phyloP scores from a whole-genome alignment of 2,329 filamentous ascomycete genomes.

The Neonectria ditissima region DNA sequence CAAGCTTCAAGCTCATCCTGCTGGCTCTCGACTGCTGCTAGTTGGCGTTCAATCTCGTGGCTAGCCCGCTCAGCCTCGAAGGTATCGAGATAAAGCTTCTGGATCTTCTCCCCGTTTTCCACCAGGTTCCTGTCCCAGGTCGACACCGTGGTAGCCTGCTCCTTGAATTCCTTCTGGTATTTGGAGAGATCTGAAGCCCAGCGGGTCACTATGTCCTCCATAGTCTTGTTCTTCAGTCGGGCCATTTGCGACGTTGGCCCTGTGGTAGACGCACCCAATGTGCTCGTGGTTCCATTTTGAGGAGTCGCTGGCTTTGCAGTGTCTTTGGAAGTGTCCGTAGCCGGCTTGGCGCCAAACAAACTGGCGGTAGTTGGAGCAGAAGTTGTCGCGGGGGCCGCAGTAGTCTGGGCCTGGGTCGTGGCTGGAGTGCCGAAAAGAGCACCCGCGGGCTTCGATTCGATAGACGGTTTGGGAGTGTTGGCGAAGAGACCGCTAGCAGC shows the following conservation, averaged over 20 bases:
- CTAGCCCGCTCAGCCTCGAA: slow-evolving; percentile 95
- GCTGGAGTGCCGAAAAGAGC: slow-evolving; percentile 44
- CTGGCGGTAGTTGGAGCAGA: slow-evolving; percentile 48
- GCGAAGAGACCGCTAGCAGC: slow-evolving; percentile 43
- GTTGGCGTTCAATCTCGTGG: slow-evolving; percentile 91
- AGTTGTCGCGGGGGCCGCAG: slow-evolving; percentile 38
- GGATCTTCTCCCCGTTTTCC: slow-evolving; percentile 94
- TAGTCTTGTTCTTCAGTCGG: slow-evolving; percentile 96
- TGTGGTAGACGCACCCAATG: slow-evolving; percentile 78
- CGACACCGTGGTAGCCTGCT: slow-evolving; percentile 87
- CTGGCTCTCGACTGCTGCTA: slow-evolving; percentile 89
- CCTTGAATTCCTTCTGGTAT: slow-evolving; percentile 96
- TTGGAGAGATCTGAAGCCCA: slow-evolving; percentile 97
- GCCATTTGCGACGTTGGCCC: slow-evolving; percentile 88
- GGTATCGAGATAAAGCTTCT: slow-evolving; percentile 90
- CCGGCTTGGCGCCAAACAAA: slow-evolving; percentile 51
- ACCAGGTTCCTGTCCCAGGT: slow-evolving; percentile 93
- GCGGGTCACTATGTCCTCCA: slow-evolving; percentile 97
- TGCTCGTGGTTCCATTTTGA: slow-evolving; percentile 49
- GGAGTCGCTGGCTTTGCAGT: slow-evolving; percentile 46
- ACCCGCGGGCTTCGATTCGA: slow-evolving; percentile 41
- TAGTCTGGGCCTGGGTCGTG: slow-evolving; percentile 34
- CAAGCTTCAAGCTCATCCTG: slow-evolving; percentile 91
- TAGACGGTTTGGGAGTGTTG: slow-evolving; percentile 37
- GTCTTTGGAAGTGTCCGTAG: slow-evolving; percentile 47